phyloP scores from a whole-genome alignment of 441 rosid species.

The Syzygium malaccense region DNA sequence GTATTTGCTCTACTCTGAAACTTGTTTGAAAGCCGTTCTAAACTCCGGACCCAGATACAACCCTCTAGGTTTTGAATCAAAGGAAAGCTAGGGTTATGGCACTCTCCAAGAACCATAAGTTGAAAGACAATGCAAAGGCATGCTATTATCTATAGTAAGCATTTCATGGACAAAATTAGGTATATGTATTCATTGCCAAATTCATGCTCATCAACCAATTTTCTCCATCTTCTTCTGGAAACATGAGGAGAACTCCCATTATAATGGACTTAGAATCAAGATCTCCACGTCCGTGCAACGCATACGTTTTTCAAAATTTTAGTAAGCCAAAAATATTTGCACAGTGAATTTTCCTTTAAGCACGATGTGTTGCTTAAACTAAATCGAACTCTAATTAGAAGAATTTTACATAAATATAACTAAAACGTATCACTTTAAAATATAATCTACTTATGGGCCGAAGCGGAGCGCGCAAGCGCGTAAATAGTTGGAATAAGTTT shows the following conservation, averaged over 20 bases:
- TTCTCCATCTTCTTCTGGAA: not conserved
- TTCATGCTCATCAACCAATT: not conserved
- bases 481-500: not conserved
- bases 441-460: not conserved
- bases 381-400: too few relatives aligned
- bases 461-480: not conserved
- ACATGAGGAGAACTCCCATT: not conserved
- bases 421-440: accelerated
- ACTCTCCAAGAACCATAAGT: not conserved
- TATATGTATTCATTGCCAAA: not conserved
- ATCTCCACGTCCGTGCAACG: not conserved
- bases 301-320: not conserved
- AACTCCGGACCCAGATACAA: accelerated
- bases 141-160: not conserved
- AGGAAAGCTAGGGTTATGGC: not conserved
- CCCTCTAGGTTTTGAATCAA: not conserved
- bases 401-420: not conserved
- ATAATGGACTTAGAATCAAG: not conserved
- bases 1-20: not conserved
- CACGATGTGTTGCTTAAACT: not conserved
- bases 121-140: not conserved
- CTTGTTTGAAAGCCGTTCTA: not conserved
- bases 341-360: too few relatives aligned
- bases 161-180: not conserved
- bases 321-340: not conserved